Percentiles rank a stretch among this genome's conserved stretches.
phyloP scores from a whole-genome alignment of 2,329 filamentous ascomycete species.

The Tolypocladium sp. region DNA sequence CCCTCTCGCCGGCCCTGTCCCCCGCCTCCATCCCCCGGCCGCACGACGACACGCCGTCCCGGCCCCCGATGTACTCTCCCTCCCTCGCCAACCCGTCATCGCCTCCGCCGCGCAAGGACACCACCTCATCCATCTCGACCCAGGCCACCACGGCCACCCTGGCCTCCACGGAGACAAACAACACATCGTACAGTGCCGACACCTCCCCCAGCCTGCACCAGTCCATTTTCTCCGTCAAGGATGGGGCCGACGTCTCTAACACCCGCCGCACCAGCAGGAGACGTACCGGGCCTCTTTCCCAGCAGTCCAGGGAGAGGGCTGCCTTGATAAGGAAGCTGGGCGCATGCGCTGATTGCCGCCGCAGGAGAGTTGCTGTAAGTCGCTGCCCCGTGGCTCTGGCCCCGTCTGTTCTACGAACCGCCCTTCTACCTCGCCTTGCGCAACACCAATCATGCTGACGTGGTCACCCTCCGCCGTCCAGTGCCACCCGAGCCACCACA shows the following conservation, averaged over 20 bases:
- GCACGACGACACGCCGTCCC: conserved; percentile 2
- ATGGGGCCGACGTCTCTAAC: conserved; percentile 44
- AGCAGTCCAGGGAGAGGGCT: conserved; percentile 49
- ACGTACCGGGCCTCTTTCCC: conserved; percentile 49
- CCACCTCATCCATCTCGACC: conserved; percentile 43
- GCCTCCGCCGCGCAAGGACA: conserved; percentile 35
- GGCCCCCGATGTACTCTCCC: conserved; percentile 7
- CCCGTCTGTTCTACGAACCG: not conserved
- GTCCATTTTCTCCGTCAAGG: conserved; percentile 46
- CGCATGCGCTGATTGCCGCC: conserved; percentile 46
- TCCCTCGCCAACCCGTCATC: conserved; percentile 14
- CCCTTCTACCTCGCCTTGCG: not conserved
- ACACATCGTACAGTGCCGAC: conserved; percentile 43
- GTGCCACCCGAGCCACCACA: conserved; percentile 52
- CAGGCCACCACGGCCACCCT: conserved; percentile 34
- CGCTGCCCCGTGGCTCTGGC: not conserved
- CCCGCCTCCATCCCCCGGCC: conserved; percentile 6
- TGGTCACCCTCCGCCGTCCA: conserved; percentile 14
- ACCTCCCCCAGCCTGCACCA: conserved; percentile 41
- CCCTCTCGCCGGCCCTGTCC: conserved; percentile 15
- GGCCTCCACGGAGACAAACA: conserved; percentile 36
- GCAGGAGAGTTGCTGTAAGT: conserved; percentile 50
- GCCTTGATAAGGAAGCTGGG: conserved; percentile 51
- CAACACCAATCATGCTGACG: not conserved
- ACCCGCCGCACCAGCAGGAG: conserved; percentile 46